Percentiles rank a stretch among this genome's conserved stretches.
phyloP scores from a whole-genome alignment of 371 early-diverging fungal species.

The Rhizopus sp. region DNA sequence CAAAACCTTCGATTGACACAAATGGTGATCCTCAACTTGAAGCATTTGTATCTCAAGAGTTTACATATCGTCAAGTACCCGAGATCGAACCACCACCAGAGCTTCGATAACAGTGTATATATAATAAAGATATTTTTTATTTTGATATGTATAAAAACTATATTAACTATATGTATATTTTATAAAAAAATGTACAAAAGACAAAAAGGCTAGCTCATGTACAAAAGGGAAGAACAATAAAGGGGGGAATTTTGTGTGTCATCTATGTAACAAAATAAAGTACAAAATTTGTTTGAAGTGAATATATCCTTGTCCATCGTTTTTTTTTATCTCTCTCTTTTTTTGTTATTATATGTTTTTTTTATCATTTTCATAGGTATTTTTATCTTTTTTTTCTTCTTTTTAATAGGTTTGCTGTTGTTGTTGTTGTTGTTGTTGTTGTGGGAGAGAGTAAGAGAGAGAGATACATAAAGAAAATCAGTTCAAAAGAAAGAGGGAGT shows the following conservation, averaged over 20 bases:
- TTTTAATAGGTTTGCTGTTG: too few relatives aligned
- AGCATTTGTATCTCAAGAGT: conserved; percentile 42
- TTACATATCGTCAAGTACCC: conserved; percentile 45
- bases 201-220: not conserved
- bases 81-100: conserved; percentile 55
- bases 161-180: not conserved
- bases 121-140: not conserved
- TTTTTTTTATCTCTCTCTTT: too few relatives aligned
- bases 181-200: not conserved
- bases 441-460: too few relatives aligned
- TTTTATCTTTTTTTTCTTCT: not conserved
- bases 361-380: too few relatives aligned
- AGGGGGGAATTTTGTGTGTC: not conserved
- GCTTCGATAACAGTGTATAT: conserved; percentile 10
- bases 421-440: too few relatives aligned
- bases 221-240: not conserved
- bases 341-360: too few relatives aligned
- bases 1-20: conserved; percentile 1
- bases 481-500: too few relatives aligned
- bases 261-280: not conserved
- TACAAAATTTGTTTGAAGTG: not conserved
- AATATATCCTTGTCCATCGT: too few relatives aligned
- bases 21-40: conserved; percentile 25
- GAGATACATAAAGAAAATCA: too few relatives aligned
- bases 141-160: not conserved